These are phyloP conservation scores for Amanita jacksonii DNA, from an alignment of 768 basidiomycete genomes.

Conservation along the genomic window DNA sequence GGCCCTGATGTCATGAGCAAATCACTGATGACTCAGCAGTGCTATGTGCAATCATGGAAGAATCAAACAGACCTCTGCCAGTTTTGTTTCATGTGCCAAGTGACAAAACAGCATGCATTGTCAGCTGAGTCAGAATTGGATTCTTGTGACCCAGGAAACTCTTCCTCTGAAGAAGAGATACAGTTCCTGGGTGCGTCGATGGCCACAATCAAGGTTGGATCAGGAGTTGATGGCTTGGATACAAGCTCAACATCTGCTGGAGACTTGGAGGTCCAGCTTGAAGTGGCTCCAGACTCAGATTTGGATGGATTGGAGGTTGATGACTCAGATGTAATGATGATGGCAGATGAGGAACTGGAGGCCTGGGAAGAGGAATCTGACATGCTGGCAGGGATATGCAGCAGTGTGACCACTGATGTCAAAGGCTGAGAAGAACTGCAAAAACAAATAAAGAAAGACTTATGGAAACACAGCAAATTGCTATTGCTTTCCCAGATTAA, in stretches of 20 bases:
- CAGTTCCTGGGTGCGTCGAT: neutral
- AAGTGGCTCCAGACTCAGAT: neutral
- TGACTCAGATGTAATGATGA: neutral
- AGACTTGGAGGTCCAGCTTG: neutral
- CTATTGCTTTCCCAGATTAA: constrained; percentile 19
- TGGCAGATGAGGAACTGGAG: neutral
- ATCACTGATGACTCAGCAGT: constrained; percentile 4
- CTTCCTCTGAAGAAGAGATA: neutral
- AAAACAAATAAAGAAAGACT: constrained; percentile 21
- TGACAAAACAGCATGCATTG: neutral
- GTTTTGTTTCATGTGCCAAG: neutral
- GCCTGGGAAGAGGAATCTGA: constrained; percentile 1
- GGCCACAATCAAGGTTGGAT: neutral
- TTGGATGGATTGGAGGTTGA: neutral
- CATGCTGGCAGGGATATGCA: neutral
- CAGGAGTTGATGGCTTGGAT: neutral
- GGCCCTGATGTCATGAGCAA: constrained; percentile 12
- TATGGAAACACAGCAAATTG: constrained; percentile 16
- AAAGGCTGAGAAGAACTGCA: constrained; percentile 16
- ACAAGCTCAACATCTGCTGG: neutral
- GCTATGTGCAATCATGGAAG: constrained; percentile 2
- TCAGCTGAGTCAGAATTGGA: neutral
- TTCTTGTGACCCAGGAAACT: neutral
- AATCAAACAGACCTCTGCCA: constrained; percentile 5
- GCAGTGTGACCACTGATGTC: constrained; percentile 10